These are phyloP conservation scores for Isabelozyma pseudorhagii DNA, from an alignment of 805 yeast genomes.

Conservation along the genomic window DNA sequence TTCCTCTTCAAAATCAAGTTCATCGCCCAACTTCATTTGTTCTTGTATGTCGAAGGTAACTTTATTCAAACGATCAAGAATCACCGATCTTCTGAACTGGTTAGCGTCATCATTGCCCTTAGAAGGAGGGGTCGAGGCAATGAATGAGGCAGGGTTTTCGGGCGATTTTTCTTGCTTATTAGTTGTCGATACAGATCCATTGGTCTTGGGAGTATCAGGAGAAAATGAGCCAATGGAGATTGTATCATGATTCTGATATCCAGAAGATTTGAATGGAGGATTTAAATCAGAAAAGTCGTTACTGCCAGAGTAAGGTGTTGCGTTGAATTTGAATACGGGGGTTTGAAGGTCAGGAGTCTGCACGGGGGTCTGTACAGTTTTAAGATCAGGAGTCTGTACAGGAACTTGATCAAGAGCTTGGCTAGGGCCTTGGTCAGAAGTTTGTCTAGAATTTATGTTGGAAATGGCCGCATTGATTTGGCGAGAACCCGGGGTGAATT, in stretches of 20 bases:
- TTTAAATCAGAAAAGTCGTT: neutral
- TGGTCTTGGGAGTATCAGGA: conserved; percentile 31
- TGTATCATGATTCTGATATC: conserved; percentile 10
- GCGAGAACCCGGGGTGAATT: too few relatives aligned
- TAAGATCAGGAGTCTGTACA: too few relatives aligned
- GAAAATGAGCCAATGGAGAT: conserved; percentile 36
- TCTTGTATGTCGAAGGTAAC: conserved; percentile 38
- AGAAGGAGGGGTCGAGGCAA: conserved; percentile 2
- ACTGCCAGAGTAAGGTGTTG: neutral
- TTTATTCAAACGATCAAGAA: conserved; percentile 35
- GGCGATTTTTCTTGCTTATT: conserved; percentile 6
- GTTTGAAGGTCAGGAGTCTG: neutral
- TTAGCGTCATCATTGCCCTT: neutral
- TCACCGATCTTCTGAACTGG: conserved; percentile 29
- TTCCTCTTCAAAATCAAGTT: neutral
- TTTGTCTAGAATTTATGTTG: too few relatives aligned
- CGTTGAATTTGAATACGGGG: neutral
- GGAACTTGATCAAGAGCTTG: too few relatives aligned
- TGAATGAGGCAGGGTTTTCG: conserved; percentile 1
- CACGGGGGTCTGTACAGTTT: too few relatives aligned
- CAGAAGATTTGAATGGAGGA: neutral
- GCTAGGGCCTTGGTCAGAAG: too few relatives aligned
- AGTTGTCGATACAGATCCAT: neutral
- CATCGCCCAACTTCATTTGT: conserved; percentile 11
- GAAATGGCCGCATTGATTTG: neutral